Conservation (phyloP, 2,329 filamentous ascomycete genomes). For the Drechslera avenae region DNA sequence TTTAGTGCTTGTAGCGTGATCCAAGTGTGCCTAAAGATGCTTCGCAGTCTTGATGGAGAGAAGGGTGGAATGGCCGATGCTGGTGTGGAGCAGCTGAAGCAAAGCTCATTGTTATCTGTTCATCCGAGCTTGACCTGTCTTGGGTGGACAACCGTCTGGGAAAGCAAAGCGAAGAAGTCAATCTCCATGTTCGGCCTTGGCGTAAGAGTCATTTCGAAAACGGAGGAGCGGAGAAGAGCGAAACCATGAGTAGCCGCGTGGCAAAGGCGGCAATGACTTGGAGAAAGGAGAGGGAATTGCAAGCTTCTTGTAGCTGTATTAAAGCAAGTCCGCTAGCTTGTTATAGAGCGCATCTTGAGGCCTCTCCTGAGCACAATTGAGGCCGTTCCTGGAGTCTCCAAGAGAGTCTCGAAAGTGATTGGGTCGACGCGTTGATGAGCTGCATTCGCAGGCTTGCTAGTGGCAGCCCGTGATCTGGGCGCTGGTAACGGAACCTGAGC, state of each 20-base stretch:
- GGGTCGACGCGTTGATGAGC: constrained; percentile 4
- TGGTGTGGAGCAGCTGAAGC: background rate
- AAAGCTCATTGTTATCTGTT: background rate
- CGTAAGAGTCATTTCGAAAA: background rate
- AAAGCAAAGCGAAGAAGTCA: background rate
- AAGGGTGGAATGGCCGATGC: background rate
- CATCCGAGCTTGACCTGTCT: constrained; percentile 8
- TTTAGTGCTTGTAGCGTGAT: background rate
- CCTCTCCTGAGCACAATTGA: constrained; percentile 15
- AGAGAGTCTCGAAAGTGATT: constrained; percentile 1
- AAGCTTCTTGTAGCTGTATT: constrained; percentile 5
- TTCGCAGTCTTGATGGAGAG: background rate
- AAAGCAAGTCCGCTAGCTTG: background rate
- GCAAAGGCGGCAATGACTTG: background rate
- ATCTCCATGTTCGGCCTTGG: constrained; percentile 16
- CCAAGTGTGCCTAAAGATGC: background rate
- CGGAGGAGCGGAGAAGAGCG: background rate
- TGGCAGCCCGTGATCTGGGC: background rate
- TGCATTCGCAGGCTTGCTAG: constrained; percentile 13
- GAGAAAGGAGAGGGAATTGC: background rate
- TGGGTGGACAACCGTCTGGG: background rate
- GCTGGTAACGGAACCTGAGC: constrained; percentile 2
- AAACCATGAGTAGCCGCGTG: background rate
- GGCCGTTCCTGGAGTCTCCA: constrained; percentile 10
- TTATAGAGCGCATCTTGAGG: background rate